phyloP scores from a whole-genome alignment of 257 asterid species.

The Knoxia roxburghii region DNA sequence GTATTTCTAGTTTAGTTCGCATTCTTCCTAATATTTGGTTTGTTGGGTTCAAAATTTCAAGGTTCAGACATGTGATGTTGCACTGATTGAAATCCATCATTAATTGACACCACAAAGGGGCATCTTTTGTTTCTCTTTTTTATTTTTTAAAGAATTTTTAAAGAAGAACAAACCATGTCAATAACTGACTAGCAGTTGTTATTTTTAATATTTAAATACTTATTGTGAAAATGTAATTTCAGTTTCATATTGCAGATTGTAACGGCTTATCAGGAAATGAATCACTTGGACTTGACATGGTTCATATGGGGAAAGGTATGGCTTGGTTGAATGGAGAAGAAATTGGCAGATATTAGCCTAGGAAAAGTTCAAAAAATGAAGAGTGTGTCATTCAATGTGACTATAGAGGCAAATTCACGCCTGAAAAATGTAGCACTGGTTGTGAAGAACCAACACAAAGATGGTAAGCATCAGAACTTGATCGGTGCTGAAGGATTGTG shows the following conservation, averaged over 20 bases:
- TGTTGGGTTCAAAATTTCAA: not conserved
- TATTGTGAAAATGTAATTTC: not conserved
- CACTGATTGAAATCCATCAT: not conserved
- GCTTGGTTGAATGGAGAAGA: conserved; percentile 93
- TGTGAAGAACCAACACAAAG: conserved; percentile 89
- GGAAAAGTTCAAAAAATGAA: conserved; percentile 60
- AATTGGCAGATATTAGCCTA: conserved; percentile 85
- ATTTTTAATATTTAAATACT: not conserved
- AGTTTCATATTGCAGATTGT: conserved; percentile 42
- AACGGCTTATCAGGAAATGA: conserved; percentile 63
- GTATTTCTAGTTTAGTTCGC: no score
- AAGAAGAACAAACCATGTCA: not conserved
- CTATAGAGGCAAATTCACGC: no score
- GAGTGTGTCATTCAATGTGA: conserved; percentile 63
- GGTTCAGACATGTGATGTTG: not conserved
- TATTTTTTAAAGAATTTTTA: no score
- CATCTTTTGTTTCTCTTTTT: no score
- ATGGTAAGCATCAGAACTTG: conserved; percentile 44
- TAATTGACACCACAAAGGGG: no score
- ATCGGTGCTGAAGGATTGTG: not conserved
- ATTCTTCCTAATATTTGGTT: not conserved
- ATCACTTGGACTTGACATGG: conserved; percentile 81
- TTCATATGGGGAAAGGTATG: no score
- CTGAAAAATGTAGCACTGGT: conserved; percentile 75
- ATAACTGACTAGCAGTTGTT: not conserved